Evolutionary conservation across 345 rosid genomes (phyloP).

Genomic region (Eucalyptus pauciflora): DNA sequence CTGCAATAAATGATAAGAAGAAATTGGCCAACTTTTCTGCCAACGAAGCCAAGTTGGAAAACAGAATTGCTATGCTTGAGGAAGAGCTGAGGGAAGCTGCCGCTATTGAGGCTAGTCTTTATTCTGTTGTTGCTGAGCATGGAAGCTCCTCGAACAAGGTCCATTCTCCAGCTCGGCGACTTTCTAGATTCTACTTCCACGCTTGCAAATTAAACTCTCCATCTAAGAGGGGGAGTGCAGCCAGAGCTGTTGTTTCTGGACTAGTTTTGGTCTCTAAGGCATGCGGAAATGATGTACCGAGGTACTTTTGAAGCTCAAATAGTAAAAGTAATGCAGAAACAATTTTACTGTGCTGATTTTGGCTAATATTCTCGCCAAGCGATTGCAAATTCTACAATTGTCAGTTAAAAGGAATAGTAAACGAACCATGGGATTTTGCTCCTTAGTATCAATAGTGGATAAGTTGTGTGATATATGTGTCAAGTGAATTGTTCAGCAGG

Average conservation of each 20-base stretch:
- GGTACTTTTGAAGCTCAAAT: constrained; percentile 26
- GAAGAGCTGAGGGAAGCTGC: constrained; percentile 94
- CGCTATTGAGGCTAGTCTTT: constrained; percentile 73
- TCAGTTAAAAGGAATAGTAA: neutral
- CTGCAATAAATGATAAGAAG: neutral
- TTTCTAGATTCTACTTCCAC: constrained; percentile 77
- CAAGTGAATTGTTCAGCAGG: neutral
- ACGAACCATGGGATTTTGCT: neutral
- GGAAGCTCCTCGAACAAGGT: constrained; percentile 77
- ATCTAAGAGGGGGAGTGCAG: constrained; percentile 50
- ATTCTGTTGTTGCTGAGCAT: constrained; percentile 86
- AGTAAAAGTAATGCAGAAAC: neutral
- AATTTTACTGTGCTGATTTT: neutral
- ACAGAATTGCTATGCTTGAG: constrained; percentile 50
- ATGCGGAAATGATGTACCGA: constrained; percentile 89
- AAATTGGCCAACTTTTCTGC: neutral
- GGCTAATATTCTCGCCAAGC: neutral
- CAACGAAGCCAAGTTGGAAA: constrained; percentile 25
- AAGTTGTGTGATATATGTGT: neutral
- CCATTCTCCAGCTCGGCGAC: constrained; percentile 88
- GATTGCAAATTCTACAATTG: neutral
- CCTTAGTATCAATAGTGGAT: neutral
- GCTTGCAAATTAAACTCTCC: constrained; percentile 42
- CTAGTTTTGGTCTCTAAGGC: constrained; percentile 82
- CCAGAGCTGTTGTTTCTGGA: constrained; percentile 77